Base-by-base conservation (phyloP, 768 basidiomycete genomes). In the Leccinum pellstonianum region DNA sequence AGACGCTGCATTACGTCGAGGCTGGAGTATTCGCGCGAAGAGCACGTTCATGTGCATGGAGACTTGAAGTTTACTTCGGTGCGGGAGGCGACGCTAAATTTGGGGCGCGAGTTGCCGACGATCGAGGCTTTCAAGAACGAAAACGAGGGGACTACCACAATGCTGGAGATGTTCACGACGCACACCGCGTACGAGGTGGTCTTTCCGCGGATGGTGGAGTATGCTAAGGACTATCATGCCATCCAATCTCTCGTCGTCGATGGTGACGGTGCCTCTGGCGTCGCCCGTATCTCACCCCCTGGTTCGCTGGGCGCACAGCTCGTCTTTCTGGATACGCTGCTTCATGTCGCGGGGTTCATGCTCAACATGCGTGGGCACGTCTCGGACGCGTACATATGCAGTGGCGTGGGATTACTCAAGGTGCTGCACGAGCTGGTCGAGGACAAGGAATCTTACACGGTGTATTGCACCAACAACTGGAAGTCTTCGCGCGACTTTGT, bases 281-380 rank as follows among this genome's bases (percentile, higher is more conserved):
- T 77, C 61, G 88, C 86, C 2, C 70, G 72, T 1, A 69, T 88
- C 25, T 66, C 72, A 27, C 72, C 87, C 14, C 79, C 81, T 1
- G 64, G 66, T 27, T 62, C 69, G 12, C 82, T 79, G 60, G 73
- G 77, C 10, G 72, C 76, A 3, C 80, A 86, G 60, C 83, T 84
- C 5, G 68, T 87, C 25, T 88, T 90, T 71, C 74, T 82, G 58
- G 89, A 91, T 62, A 83, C 86, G 0, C 74, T 91, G 31, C 74
- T 90, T 31, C 90, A 91, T 59, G 79, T 83, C 38, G 83, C 88
- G 0, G 90, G 90, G 3, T 88, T 91, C 70, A 73, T 90, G 35
- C 80, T 83, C 25, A 91, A 91, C 69, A 68, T 84, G 66, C 80
- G 78, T 43, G 82, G 80, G 8, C 70, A 74, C 10, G 56, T 75